phyloP scores from a whole-genome alignment of 208 protist genomes.

The Leishmania aethiopica region DNA sequence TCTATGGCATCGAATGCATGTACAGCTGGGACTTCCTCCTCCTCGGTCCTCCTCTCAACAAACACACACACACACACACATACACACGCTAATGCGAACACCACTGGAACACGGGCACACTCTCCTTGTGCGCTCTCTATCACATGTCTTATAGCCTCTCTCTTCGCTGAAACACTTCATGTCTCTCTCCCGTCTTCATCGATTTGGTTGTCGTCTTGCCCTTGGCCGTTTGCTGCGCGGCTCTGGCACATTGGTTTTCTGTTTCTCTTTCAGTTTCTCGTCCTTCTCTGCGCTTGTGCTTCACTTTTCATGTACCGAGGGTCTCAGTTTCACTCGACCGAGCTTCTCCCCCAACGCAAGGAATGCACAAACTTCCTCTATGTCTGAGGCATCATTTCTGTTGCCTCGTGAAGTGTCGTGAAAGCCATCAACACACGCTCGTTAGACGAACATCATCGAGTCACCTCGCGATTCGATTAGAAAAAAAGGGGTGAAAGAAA shows the following conservation, averaged over 20 bases:
- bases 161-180: not conserved
- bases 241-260: not conserved
- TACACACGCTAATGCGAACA: not conserved
- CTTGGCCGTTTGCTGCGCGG: not conserved
- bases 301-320: not conserved
- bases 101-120: not conserved
- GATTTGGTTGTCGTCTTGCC: not conserved
- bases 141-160: not conserved
- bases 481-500: not conserved
- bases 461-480: not conserved
- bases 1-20: not conserved
- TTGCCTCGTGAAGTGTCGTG: not conserved
- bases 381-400: not conserved
- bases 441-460: not conserved
- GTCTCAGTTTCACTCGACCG: not conserved
- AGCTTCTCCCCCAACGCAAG: not conserved
- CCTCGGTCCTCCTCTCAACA: not conserved
- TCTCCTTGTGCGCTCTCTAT: not conserved
- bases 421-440: not conserved
- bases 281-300: not conserved
- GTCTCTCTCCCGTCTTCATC: not conserved
- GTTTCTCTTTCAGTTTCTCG: not conserved
- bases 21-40: not conserved
- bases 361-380: not conserved
- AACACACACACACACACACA: not conserved